phyloP scores from a whole-genome alignment of 164 flowering plant species.

The Stephania japonica region DNA sequence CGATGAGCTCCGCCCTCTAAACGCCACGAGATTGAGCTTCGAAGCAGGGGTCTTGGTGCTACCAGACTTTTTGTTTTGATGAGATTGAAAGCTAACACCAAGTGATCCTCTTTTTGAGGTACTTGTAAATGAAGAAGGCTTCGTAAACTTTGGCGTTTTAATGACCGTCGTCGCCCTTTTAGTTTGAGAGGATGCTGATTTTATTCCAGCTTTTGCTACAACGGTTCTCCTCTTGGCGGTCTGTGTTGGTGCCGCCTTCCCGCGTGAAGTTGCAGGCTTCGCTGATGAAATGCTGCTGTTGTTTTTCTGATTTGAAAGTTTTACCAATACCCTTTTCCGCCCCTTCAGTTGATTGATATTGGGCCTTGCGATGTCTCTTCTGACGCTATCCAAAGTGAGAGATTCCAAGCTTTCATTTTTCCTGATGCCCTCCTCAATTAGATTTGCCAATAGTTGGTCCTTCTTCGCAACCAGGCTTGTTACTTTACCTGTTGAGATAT shows the following conservation, averaged over 20 bases:
- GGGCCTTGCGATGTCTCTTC: constrained; percentile 49
- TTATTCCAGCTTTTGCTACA: constrained; percentile 14
- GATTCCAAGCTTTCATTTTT: constrained; percentile 94
- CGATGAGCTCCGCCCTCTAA: constrained; percentile 58
- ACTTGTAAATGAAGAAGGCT: constrained; percentile 16
- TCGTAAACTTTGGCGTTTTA: constrained; percentile 23
- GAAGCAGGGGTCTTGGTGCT: constrained; percentile 20
- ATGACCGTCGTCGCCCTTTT: constrained; percentile 17
- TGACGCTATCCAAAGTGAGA: constrained; percentile 47
- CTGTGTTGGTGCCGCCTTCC: constrained; percentile 17
- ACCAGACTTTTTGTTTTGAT: constrained; percentile 16
- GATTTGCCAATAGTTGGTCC: constrained; percentile 50
- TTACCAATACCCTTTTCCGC: constrained; percentile 22
- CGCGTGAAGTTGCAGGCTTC: constrained; percentile 17
- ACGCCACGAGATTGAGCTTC: constrained; percentile 73
- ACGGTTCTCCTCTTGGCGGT: constrained; percentile 24
- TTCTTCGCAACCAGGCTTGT: constrained; percentile 85
- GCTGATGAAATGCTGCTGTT: constrained; percentile 16
- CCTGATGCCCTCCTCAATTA: constrained; percentile 80
- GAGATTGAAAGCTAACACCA: constrained; percentile 29
- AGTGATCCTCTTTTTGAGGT: constrained; percentile 19
- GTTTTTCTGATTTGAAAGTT: constrained; percentile 25
- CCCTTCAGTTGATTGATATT: constrained; percentile 30
- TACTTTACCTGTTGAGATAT: constrained; percentile 62
- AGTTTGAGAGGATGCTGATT: constrained; percentile 27